Base-by-base conservation (phyloP, 768 basidiomycete species). In the Russula lepida region DNA sequence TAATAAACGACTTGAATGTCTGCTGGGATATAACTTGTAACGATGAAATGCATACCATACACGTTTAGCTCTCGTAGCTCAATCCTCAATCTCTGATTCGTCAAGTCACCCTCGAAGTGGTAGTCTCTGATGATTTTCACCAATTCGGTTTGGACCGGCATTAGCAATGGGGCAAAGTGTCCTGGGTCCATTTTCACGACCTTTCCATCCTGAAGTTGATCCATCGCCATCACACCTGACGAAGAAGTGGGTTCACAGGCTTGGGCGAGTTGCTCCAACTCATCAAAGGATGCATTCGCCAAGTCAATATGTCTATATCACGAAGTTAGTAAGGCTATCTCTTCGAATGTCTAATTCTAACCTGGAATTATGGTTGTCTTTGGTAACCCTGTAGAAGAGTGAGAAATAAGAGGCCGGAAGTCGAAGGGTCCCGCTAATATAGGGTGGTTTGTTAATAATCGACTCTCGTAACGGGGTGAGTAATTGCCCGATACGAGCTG, bases 381-480 rank as follows among this genome's bases (percentile, higher is more conserved):
- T 53, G 25, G 23, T 47, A 13, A 15, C 3, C 7, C 15, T 47
- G 23, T 25, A 46, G 12, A 47, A 25, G 13, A 47, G 46, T 25
- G 25, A 47, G 46, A 47, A 47, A 47, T 15, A 27, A 17, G 13
- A 17, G 9, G 23, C 46, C 3, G 46, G 25, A 17, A 47, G 25
- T 13, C 4, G 13, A n/a, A 47, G 15, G 6, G 13, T 47, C 19
- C 13, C 23, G 12, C 46, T 17, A 4, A 47, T 7, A n/a, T 25
- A 65, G 1, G 68, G 64, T 21, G 65, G 56, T 28, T 58, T 55
- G 47, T 63, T 11, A 25, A 43, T 33, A 12, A 62, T 52, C 30
- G 60, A 55, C n/a, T 62, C 41, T 2, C 54, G 27, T 6, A 56
- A 37, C 2, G 49, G 39, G 9, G 28, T 15, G 3, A 39, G 25